Evolutionary conservation across 306 rosid genomes (phyloP).

Genomic region (Glycine latifolia): DNA sequence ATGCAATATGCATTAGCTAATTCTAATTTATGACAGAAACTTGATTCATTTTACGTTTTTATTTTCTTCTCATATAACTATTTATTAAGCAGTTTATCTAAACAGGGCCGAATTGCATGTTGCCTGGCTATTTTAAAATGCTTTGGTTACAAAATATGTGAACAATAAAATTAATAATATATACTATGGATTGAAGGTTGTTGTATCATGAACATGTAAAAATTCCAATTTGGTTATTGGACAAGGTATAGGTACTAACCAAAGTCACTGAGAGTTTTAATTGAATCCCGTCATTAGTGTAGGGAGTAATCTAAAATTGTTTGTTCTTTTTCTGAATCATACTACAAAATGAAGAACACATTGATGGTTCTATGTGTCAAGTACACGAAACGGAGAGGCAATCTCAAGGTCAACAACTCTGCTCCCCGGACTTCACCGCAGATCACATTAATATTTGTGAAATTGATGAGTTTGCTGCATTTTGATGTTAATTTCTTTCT

Average conservation of each 20-base stretch:
- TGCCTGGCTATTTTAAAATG: slow-evolving; percentile 9
- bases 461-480: slow-evolving; percentile 25
- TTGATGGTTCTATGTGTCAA: slow-evolving; percentile 38
- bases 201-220: slow-evolving; percentile 19
- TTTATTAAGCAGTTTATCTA: neutral
- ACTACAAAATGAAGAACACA: slow-evolving; percentile 34
- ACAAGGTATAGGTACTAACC: slow-evolving; percentile 18
- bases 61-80: neutral
- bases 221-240: slow-evolving; percentile 5
- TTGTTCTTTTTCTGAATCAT: slow-evolving; percentile 38
- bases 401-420: slow-evolving; percentile 30
- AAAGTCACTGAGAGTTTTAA: neutral
- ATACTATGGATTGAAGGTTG: neutral
- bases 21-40: neutral
- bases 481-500: slow-evolving; percentile 35
- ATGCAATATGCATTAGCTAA: neutral
- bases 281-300: slow-evolving; percentile 32
- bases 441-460: slow-evolving; percentile 20
- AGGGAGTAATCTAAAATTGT: slow-evolving; percentile 14
- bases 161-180: neutral
- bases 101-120: neutral
- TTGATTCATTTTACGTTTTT: neutral
- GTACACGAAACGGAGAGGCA: slow-evolving; percentile 34
- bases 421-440: slow-evolving; percentile 31
- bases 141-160: neutral